Percentiles rank a stretch among this genome's conserved stretches.
These are phyloP conservation scores for Russula dissimulans DNA, from an alignment of 768 basidiomycete genomes.

Conservation along the genomic window DNA sequence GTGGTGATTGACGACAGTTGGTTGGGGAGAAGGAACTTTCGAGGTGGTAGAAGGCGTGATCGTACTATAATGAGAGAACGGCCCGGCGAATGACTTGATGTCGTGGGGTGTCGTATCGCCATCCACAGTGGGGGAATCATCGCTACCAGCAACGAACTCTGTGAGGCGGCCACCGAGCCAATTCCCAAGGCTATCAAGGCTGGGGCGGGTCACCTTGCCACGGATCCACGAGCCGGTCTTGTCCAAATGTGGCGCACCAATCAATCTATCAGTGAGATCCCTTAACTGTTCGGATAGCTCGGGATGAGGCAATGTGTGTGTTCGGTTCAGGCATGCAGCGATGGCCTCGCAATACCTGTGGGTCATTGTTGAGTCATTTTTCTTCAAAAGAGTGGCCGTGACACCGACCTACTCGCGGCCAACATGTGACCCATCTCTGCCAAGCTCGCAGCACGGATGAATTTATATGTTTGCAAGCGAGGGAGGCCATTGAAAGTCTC, in stretches of 20 bases:
- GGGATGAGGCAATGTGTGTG: conserved; percentile 58
- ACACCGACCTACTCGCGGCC: conserved; percentile 58
- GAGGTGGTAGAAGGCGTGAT: conserved; percentile 81
- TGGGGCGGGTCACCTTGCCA: conserved; percentile 82
- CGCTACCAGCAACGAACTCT: conserved; percentile 89
- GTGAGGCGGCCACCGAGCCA: conserved; percentile 91
- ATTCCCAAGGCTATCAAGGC: conserved; percentile 80
- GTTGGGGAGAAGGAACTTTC: conserved; percentile 67
- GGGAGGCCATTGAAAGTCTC: conserved; percentile 76
- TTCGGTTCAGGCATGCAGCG: conserved; percentile 48
- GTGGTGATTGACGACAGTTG: conserved; percentile 31
- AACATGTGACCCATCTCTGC: conserved; percentile 78
- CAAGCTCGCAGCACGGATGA: conserved; percentile 65
- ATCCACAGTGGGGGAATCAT: conserved; percentile 29
- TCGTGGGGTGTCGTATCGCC: conserved; percentile 30
- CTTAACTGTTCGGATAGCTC: conserved; percentile 66
- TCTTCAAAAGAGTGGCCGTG: conserved; percentile 5
- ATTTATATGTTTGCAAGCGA: conserved; percentile 80
- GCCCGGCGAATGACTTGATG: conserved; percentile 48
- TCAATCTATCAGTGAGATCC: conserved; percentile 68
- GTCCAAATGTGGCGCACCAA: conserved; percentile 62
- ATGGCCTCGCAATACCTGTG: conserved; percentile 93
- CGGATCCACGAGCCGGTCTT: conserved; percentile 81
- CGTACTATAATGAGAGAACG: conserved; percentile 88
- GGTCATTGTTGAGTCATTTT: neutral